phyloP scores from a whole-genome alignment of 352 stramenopile genomes.

The Phytophthora capsici region DNA sequence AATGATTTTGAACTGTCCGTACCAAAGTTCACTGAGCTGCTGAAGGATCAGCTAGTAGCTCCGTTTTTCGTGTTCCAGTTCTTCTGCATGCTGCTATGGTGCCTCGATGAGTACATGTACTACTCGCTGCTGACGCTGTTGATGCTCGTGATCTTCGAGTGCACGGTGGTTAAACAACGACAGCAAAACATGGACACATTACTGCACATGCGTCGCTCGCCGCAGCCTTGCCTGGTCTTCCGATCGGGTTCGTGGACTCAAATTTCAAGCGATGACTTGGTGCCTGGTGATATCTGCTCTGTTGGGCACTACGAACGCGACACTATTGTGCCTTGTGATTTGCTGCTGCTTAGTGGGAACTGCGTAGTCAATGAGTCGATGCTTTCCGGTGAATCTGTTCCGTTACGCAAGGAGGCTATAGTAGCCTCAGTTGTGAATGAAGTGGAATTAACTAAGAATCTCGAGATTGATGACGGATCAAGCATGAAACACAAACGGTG shows the following conservation, averaged over 20 bases:
- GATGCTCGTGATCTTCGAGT: constrained; percentile 99
- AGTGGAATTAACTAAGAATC: constrained; percentile 70
- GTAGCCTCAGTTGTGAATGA: constrained; percentile 67
- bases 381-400: constrained; percentile 98
- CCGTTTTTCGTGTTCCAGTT: constrained; percentile 99
- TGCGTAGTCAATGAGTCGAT: constrained; percentile 99
- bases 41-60: constrained; percentile 97
- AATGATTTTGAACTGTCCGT: constrained; percentile 96
- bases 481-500: constrained; percentile 90
- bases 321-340: constrained; percentile 93
- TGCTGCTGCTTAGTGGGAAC: constrained; percentile 94
- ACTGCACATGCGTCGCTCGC: constrained; percentile 90
- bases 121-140: constrained; percentile 98
- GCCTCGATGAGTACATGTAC: constrained; percentile 99
- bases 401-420: constrained; percentile 97
- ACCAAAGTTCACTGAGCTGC: constrained; percentile 94
- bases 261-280: constrained; percentile 85
- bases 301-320: constrained; percentile 84
- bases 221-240: constrained; percentile 92
- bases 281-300: constrained; percentile 94
- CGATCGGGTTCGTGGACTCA: constrained; percentile 83
- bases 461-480: constrained; percentile 76
- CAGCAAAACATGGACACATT: constrained; percentile 96
- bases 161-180: constrained; percentile 94
- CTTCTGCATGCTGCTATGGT: constrained; percentile 98